Evolutionary conservation across 2,329 filamentous ascomycete species (phyloP), one percentile per base, ranked within the genome.

Genomic region (Fusarium sp.): DNA sequence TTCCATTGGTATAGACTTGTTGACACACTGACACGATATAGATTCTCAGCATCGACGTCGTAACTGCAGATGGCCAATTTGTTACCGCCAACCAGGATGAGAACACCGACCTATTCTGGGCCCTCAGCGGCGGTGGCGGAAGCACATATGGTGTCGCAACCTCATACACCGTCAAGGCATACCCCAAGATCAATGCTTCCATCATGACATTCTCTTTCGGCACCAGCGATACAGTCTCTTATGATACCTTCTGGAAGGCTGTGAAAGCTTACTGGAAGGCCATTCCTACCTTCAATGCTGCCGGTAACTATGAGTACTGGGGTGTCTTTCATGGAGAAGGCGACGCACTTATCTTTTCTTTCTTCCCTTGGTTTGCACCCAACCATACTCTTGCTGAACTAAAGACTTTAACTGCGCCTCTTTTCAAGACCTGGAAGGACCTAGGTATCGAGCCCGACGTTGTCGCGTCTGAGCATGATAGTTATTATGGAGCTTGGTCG

Each of bases 71-170:
- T 26, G 75, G 75, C 0, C 75, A 56, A 13, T 77, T 75, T 30
- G 17, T 77, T 12, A 77, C 71, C 0, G 69, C 66, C 12, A 69
- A 59, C 12, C 64, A 74, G 17, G 58, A 64, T 0, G 24, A 73
- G 45, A 77, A 77, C 28, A 61, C 60, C 0, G 75, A 77, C n/a
- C 76, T 84, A 5, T 84, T 82, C 78, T 71, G 81, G 47, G 84
- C 84, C 6, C 76, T 86, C 22, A 75, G 82, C 2, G 84, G 84
- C 1, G 84, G 84, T 6, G 83, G 83, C 0, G 82, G 81, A 11
- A 78, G 83, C 30, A 81, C 82, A 6, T 80, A 82, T 9, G 82
- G 80, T 18, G 81, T 77, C 2, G 75, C 72, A 2, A 76, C 75
- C 24, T 77, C 75, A 3, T 76, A 81, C 42, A 85, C 82, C 1